Percentiles rank a stretch among this genome's conserved stretches.
phyloP scores from a whole-genome alignment of 345 rosid genomes.

The Syzygium aromaticum region DNA sequence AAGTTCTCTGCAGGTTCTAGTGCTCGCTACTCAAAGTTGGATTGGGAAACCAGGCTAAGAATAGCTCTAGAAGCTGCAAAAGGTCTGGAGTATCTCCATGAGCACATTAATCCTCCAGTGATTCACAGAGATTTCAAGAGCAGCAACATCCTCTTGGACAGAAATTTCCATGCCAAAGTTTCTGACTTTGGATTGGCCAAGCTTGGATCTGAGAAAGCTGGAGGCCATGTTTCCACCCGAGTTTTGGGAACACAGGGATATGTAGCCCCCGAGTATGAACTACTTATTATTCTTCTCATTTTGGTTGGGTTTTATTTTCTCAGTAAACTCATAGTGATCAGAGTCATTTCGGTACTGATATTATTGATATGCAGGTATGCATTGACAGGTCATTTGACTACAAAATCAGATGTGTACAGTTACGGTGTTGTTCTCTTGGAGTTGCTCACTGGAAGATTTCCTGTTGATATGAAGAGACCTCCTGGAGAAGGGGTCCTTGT shows the following conservation, averaged over 20 bases:
- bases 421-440: slow-evolving; percentile 88
- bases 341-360: not conserved
- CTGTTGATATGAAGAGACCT: slow-evolving; percentile 78
- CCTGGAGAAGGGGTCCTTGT: slow-evolving; percentile 83
- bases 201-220: slow-evolving; percentile 63
- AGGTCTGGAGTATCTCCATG: slow-evolving; percentile 83
- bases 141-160: slow-evolving; percentile 64
- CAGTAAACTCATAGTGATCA: not conserved
- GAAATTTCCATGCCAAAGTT: slow-evolving; percentile 57
- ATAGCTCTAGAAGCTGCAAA: slow-evolving; percentile 81
- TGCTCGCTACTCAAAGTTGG: slow-evolving; percentile 31
- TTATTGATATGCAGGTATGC: slow-evolving; percentile 52
- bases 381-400: slow-evolving; percentile 82
- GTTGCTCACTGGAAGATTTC: slow-evolving; percentile 83
- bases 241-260: slow-evolving; percentile 81
- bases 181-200: slow-evolving; percentile 79
- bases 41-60: slow-evolving; percentile 70
- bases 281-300: not conserved
- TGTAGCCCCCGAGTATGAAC: slow-evolving; percentile 65
- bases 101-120: slow-evolving; percentile 59
- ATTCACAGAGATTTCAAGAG: slow-evolving; percentile 77
- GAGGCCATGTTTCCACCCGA: slow-evolving; percentile 70
- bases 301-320: not conserved
- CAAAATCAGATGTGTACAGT: slow-evolving; percentile 95
- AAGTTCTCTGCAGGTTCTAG: slow-evolving; percentile 39